Percentiles rank a stretch among this genome's conserved stretches.
phyloP scores from a whole-genome alignment of 768 basidiomycete genomes.

The Imleria badia region DNA sequence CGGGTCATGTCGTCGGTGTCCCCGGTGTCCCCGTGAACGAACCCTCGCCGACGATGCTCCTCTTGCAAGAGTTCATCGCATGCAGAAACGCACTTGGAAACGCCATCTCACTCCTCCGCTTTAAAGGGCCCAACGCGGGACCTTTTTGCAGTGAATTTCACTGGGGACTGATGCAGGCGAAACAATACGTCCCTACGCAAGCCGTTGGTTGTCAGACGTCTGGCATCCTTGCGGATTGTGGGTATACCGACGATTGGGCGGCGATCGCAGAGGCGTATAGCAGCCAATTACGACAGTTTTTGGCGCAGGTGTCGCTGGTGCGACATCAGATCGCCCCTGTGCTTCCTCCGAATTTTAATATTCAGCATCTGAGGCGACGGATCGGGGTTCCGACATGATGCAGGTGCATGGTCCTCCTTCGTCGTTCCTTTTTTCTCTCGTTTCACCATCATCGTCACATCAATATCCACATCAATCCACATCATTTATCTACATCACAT shows the following conservation, averaged over 20 bases:
- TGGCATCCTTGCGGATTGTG: slow-evolving; percentile 27
- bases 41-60: slow-evolving; percentile 29
- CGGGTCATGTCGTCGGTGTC: slow-evolving; percentile 15
- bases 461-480: background rate
- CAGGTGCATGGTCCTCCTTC: background rate
- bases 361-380: slow-evolving; percentile 32
- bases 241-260: slow-evolving; percentile 30
- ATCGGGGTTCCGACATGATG: slow-evolving; percentile 23
- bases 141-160: slow-evolving; percentile 29
- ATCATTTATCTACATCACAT: background rate
- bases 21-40: slow-evolving; percentile 29
- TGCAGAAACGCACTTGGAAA: slow-evolving; percentile 20
- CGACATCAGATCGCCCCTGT: slow-evolving; percentile 33
- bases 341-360: slow-evolving; percentile 32
- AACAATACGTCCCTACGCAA: slow-evolving; percentile 27
- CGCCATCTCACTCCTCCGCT: slow-evolving; percentile 23
- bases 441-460: background rate
- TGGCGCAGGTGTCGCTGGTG: slow-evolving; percentile 31
- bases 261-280: slow-evolving; percentile 30
- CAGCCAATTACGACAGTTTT: slow-evolving; percentile 29
- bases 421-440: background rate
- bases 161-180: slow-evolving; percentile 28
- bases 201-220: slow-evolving; percentile 20
- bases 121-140: slow-evolving; percentile 32
- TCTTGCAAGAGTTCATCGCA: slow-evolving; percentile 28